Evolutionary conservation across 306 rosid species (phyloP).

Genomic region (Biancaea sappan): DNA sequence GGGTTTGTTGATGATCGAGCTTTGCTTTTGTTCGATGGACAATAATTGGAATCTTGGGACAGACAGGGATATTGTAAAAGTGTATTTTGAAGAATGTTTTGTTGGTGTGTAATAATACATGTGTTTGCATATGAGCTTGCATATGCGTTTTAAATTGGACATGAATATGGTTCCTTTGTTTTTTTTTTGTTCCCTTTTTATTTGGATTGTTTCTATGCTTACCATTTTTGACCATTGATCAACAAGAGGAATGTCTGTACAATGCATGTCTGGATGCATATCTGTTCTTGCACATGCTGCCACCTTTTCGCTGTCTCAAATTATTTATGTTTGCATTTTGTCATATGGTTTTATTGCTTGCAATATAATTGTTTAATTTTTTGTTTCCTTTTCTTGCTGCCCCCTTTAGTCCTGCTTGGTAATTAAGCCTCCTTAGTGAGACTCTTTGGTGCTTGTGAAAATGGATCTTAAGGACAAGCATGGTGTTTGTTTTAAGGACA

Average conservation of each 20-base stretch:
- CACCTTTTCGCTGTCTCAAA: slow-evolving; percentile 38
- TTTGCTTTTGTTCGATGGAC: neutral
- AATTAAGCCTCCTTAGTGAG: neutral
- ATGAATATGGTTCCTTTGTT: too few relatives aligned
- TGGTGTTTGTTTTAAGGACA: too few relatives aligned
- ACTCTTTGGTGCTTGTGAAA: too few relatives aligned
- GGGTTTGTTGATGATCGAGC: neutral
- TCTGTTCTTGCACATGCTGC: slow-evolving; percentile 53
- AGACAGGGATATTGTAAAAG: too few relatives aligned
- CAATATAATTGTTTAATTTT: slow-evolving; percentile 6
- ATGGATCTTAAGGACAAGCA: too few relatives aligned
- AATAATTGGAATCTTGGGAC: too few relatives aligned
- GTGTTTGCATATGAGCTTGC: too few relatives aligned
- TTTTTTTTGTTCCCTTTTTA: too few relatives aligned
- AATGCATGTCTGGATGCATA: slow-evolving; percentile 47
- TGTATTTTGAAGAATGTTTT: too few relatives aligned
- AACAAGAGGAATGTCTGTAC: slow-evolving; percentile 52
- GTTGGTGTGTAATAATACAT: too few relatives aligned
- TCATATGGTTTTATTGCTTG: slow-evolving; percentile 60
- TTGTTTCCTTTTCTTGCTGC: neutral
- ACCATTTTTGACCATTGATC: slow-evolving; percentile 38
- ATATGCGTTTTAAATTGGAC: too few relatives aligned
- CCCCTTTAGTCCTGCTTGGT: neutral
- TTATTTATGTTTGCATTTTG: slow-evolving; percentile 29
- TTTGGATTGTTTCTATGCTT: too few relatives aligned